These are phyloP conservation scores for Oropetium thomaeum DNA, from an alignment of 176 grass and related monocot species.

Conservation along the genomic window DNA sequence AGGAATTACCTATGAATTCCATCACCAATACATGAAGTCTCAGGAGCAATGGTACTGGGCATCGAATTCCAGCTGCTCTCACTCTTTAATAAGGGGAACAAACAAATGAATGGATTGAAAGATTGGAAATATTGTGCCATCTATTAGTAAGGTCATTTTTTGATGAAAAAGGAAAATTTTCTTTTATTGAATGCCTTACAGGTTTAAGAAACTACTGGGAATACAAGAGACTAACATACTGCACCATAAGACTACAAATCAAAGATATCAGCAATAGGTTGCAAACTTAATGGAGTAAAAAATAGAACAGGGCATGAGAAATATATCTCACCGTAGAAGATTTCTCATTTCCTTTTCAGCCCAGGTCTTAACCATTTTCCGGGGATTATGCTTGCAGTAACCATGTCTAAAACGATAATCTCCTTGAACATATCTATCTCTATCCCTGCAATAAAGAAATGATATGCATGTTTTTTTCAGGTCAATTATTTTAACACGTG, in stretches of 20 bases:
- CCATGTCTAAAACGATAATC: conserved; percentile 98
- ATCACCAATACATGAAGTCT: conserved; percentile 96
- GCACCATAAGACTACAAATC: background rate
- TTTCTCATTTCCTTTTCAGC: conserved; percentile 98
- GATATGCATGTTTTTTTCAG: background rate
- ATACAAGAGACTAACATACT: background rate
- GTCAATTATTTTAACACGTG: background rate
- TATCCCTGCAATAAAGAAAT: conserved; percentile 69
- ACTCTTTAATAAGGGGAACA: conserved; percentile 52
- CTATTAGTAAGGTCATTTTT: background rate
- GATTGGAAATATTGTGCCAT: background rate
- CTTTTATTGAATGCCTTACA: background rate
- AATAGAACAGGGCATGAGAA: background rate
- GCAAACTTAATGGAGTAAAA: background rate
- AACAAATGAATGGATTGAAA: conserved; percentile 7
- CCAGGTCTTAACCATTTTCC: conserved; percentile 99
- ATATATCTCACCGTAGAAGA: conserved; percentile 58
- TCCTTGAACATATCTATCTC: conserved; percentile 95
- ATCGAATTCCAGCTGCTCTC: conserved; percentile 77
- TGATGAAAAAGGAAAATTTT: too few species aligned
- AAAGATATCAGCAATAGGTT: background rate
- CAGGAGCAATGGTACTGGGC: conserved; percentile 62
- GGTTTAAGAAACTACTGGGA: background rate
- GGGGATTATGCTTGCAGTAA: conserved; percentile 98
- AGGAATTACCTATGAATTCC: conserved; percentile 92